Base-by-base conservation (phyloP, 306 rosid genomes). In the Gillenia trifoliata region DNA sequence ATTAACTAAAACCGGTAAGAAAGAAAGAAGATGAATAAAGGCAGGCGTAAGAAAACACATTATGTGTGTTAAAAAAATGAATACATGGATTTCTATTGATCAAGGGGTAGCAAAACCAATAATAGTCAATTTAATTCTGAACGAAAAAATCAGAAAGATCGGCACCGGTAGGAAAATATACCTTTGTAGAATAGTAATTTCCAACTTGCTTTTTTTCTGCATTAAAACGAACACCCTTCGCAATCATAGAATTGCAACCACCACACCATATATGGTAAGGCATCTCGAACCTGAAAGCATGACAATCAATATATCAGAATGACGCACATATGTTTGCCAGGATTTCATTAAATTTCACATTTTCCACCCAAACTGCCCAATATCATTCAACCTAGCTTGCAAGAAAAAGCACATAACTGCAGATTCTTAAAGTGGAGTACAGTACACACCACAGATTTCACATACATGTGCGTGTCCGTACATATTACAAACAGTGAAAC, bases 231-330 rank as follows among this genome's bases (percentile, higher is more conserved):
- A 94, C 99, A 79, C 99, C 99, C 86, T 94, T 94, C 5, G 88
- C 97, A 83, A 94, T 94, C 97, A 94, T 94, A 70, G 96, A 87
- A 81, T 94, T 94, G 85, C 99, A 94, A 71, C 99, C 99, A 76
- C 88, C 99, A 70, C 99, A 94, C 96, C 96, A 91, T 82, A 94
- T 81, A 70, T 94, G 89, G 71, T 74, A 92, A 56, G 96, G 97
- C 99, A 90, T 94, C 95, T 94, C 99, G 70, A 94, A 92, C 88
- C 97, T 90, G 87, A 73, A 71, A 66, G 50, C 3, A 59, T 71
- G 9, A 43, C 8, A 73, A 67, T 55, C 52, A 57, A 3, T 9
- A 34, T 19, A 60, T 73, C 68, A 73, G 68, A 60, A 73, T 7
- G 52, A 16, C 0, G 8, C 20, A 16, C 52, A 47, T 16, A 47